These are phyloP conservation scores for Colletotrichum scovillei DNA, from an alignment of 2,329 filamentous ascomycete species.

Conservation along the genomic window DNA sequence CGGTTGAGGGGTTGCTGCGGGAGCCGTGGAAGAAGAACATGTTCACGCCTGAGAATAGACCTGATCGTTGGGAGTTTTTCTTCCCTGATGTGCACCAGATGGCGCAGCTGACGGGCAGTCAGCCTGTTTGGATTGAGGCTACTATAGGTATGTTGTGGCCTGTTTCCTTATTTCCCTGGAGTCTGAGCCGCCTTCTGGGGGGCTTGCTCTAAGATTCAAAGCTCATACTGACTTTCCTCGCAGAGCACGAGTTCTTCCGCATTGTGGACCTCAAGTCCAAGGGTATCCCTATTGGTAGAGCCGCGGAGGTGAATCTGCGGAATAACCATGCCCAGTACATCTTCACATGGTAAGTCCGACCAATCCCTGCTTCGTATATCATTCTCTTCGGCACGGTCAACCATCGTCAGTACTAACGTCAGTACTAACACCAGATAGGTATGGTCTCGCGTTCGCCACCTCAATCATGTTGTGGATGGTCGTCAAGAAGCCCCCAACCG, in stretches of 20 bases:
- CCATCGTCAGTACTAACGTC: too few species aligned
- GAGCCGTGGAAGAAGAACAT: constrained; percentile 97
- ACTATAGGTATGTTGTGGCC: constrained; percentile 78
- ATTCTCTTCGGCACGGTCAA: too few species aligned
- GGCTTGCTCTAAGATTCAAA: not conserved
- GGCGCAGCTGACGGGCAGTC: constrained; percentile 83
- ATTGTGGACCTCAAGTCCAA: constrained; percentile 80
- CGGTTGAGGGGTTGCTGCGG: constrained; percentile 84
- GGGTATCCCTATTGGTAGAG: constrained; percentile 89
- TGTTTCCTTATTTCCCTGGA: too few species aligned
- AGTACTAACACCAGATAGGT: constrained; percentile 69
- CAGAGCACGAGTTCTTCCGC: constrained; percentile 83
- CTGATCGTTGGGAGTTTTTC: constrained; percentile 87
- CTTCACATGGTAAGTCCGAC: constrained; percentile 95
- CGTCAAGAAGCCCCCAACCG: constrained; percentile 83
- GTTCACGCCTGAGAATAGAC: constrained; percentile 93
- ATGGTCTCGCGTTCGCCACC: constrained; percentile 84
- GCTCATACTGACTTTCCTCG: constrained; percentile 24
- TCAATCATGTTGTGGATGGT: constrained; percentile 98
- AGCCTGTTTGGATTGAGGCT: constrained; percentile 94
- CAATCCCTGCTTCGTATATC: too few species aligned
- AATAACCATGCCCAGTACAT: constrained; percentile 99
- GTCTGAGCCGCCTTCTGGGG: too few species aligned
- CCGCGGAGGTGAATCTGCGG: constrained; percentile 89
- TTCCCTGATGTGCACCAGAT: constrained; percentile 95